A percentile compares a stretch with the other conserved stretches of the same genome.
Evolutionary conservation across 257 asterid genomes (phyloP).

Genomic region (Oldenlandia corymbosa): DNA sequence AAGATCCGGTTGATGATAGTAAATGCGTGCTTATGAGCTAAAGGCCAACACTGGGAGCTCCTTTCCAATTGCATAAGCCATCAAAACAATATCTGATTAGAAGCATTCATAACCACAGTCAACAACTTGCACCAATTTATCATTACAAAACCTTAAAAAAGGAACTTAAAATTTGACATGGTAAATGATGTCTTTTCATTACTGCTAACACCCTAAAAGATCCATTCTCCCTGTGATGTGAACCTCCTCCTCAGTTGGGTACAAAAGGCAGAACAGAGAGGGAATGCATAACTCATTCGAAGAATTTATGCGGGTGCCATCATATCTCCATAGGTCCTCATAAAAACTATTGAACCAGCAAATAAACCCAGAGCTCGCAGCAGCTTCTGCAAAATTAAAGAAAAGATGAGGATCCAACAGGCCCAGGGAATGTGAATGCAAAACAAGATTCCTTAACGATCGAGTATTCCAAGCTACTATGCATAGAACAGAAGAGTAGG

Average conservation of each 20-base stretch:
- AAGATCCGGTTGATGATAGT: too few relatives aligned
- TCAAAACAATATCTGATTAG: too few relatives aligned
- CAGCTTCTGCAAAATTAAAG: conserved; percentile 56
- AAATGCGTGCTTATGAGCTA: too few relatives aligned
- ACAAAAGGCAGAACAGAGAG: neutral
- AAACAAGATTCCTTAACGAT: neutral
- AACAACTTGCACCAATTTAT: neutral
- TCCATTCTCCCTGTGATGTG: neutral
- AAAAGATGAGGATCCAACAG: neutral
- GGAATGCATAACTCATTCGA: neutral
- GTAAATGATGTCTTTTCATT: neutral
- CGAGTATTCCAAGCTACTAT: neutral
- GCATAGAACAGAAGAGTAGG: neutral
- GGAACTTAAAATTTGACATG: neutral
- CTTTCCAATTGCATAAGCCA: too few relatives aligned
- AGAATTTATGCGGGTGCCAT: conserved; percentile 42
- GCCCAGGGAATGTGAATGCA: neutral
- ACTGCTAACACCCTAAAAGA: neutral
- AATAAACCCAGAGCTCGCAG: conserved; percentile 73
- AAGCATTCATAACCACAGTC: neutral
- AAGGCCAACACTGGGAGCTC: too few relatives aligned
- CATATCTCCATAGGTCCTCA: conserved; percentile 79
- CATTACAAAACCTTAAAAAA: neutral
- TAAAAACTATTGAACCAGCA: conserved; percentile 72
- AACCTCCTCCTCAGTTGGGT: neutral